Conservation (phyloP, 768 basidiomycete genomes). For the Rhodotorula kratochvilovae region DNA sequence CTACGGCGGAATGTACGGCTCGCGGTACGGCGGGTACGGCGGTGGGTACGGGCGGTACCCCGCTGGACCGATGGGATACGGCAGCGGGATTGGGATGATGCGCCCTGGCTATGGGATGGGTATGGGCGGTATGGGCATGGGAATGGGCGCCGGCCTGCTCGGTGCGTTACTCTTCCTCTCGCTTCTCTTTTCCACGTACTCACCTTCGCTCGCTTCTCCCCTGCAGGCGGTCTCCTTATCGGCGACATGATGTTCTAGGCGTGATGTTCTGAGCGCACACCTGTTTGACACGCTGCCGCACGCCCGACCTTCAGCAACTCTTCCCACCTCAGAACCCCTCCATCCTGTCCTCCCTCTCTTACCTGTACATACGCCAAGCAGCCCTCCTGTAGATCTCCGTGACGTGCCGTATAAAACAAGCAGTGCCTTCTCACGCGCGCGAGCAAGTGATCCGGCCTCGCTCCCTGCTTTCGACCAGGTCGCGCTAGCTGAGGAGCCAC, state of each 20-base stretch:
- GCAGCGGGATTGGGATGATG: background rate
- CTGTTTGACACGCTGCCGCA: background rate
- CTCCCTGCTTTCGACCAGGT: too few relatives aligned
- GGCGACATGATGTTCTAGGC: constrained; percentile 18
- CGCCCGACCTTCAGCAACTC: background rate
- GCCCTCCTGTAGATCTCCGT: too few relatives aligned
- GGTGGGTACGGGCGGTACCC: constrained; percentile 2
- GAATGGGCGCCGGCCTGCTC: constrained; percentile 17
- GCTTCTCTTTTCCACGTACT: background rate
- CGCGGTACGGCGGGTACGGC: constrained; percentile 15
- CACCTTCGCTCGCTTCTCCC: background rate
- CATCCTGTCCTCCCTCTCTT: background rate
- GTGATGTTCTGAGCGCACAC: too few relatives aligned
- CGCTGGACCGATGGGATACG: background rate
- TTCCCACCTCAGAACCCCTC: too few relatives aligned
- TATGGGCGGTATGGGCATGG: constrained; percentile 24
- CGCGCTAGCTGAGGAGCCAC: too few relatives aligned
- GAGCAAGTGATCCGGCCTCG: too few relatives aligned
- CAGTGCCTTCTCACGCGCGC: too few relatives aligned
- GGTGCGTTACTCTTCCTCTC: constrained; percentile 6
- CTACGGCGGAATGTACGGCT: background rate
- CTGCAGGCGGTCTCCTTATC: constrained; percentile 7
- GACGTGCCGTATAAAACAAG: too few relatives aligned
- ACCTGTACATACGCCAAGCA: too few relatives aligned
- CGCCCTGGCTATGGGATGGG: background rate